Conservation (phyloP, 148 eudicot genomes). For the Bassia scoparia region DNA sequence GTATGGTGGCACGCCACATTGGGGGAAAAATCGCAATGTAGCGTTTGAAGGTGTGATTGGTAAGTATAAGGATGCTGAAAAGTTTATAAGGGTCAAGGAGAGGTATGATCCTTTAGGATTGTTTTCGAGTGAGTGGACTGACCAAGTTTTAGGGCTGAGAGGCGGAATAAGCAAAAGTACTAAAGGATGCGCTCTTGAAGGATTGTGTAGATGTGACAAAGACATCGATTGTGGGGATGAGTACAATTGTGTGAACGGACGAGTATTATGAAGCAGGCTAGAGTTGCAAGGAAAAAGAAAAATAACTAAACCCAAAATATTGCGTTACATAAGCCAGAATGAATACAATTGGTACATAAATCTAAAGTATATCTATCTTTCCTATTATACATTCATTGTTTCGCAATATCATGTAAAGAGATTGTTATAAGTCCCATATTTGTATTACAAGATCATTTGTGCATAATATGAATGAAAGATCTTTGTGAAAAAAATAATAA, state of each 20-base stretch:
- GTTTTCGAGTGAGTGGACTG: constrained; percentile 19
- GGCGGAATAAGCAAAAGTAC: neutral
- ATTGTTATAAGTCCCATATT: no score
- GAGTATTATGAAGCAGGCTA: constrained; percentile 2
- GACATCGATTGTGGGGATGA: neutral
- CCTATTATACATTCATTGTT: no score
- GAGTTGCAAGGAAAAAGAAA: constrained; percentile 2
- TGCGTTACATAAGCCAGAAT: no score
- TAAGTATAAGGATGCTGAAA: constrained; percentile 5
- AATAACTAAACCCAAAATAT: no score
- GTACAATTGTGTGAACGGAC: constrained; percentile 6
- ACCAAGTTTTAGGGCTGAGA: constrained; percentile 10
- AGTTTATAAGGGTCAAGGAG: constrained; percentile 9
- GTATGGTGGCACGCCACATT: constrained; percentile 16
- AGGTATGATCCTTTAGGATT: constrained; percentile 14
- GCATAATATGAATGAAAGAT: no score
- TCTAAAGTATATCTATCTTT: no score
- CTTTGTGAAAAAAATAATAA: no score
- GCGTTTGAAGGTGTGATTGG: constrained; percentile 14
- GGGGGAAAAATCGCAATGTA: constrained; percentile 16
- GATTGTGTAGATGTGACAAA: constrained; percentile 7
- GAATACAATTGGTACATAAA: no score
- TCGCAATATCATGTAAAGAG: no score
- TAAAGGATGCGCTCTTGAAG: constrained; percentile 15
- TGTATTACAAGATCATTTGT: no score